These are phyloP conservation scores for Vanrija sp. DNA, from an alignment of 1,284 basidiomycete genomes.

Conservation along the genomic window DNA sequence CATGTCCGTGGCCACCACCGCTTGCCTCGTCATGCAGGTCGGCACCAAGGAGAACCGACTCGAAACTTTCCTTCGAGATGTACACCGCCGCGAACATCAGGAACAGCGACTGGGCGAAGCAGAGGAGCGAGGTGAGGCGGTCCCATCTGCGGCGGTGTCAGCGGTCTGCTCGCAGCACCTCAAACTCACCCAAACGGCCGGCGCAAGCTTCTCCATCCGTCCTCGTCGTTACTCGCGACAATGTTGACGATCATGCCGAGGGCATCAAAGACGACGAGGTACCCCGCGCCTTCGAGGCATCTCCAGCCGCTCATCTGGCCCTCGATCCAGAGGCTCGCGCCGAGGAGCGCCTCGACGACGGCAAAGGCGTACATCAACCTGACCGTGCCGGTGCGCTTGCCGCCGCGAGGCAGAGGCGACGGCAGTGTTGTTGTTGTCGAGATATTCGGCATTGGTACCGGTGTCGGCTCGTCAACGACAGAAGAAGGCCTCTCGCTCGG, in stretches of 20 bases:
- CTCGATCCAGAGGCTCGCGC: constrained; percentile 72
- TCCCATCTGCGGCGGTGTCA: constrained; percentile 56
- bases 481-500: constrained; percentile 5
- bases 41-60: constrained; percentile 66
- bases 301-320: constrained; percentile 87
- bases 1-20: constrained; percentile 52
- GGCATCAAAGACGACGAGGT: constrained; percentile 93
- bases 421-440: constrained; percentile 20
- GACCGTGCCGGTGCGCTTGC: constrained; percentile 40
- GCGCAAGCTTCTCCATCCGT: constrained; percentile 43
- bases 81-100: constrained; percentile 87
- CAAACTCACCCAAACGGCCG: constrained; percentile 67
- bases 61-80: constrained; percentile 87
- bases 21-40: constrained; percentile 51
- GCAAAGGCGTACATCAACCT: constrained; percentile 50
- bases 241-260: constrained; percentile 66
- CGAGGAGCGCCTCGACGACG: constrained; percentile 52
- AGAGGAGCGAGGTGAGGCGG: constrained; percentile 68
- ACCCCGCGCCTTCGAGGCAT: constrained; percentile 83
- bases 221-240: constrained; percentile 49
- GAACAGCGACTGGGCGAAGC: constrained; percentile 85
- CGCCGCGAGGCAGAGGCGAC: constrained; percentile 28
- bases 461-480: constrained; percentile 2
- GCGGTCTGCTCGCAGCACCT: constrained; percentile 1
- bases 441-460: constrained; percentile 21